Percentiles rank a stretch among this genome's conserved stretches.
Evolutionary conservation across 2,329 filamentous ascomycete species (phyloP).

Genomic region (Talaromyces sp.): DNA sequence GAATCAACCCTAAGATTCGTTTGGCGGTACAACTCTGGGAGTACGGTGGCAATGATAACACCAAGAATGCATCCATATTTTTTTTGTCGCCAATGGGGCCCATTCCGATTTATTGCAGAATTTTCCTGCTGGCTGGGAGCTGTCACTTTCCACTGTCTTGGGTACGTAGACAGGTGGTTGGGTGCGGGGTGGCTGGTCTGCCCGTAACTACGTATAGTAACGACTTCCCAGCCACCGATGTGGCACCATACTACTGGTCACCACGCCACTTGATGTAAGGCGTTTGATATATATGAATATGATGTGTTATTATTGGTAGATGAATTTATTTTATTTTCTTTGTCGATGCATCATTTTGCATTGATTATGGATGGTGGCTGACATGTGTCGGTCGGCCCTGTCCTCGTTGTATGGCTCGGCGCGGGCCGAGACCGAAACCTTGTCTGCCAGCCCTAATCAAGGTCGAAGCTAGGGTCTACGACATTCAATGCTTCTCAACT

Average conservation of each 20-base stretch:
- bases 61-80: conserved; percentile 11
- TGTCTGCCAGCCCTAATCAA: not conserved
- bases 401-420: conserved; percentile 1
- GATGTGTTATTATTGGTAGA: not conserved
- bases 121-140: not conserved
- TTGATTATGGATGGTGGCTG: not conserved
- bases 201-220: not conserved
- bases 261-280: conserved; percentile 11
- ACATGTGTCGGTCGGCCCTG: not conserved
- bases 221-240: conserved; percentile 19
- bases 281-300: not conserved
- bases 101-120: conserved; percentile 1
- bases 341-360: not conserved
- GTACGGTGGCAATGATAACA: conserved; percentile 11
- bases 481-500: no score
- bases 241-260: conserved; percentile 12
- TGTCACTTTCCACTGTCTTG: conserved; percentile 6
- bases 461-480: not conserved
- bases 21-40: not conserved
- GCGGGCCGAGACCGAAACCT: conserved; percentile 13
- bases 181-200: conserved; percentile 18
- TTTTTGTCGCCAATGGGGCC: not conserved
- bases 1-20: not conserved
- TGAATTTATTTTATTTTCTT: not conserved
- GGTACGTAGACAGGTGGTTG: conserved; percentile 16